Percentiles rank a stretch among this genome's conserved stretches.
Evolutionary conservation across 1,139 yeast genomes (phyloP).

Genomic region (Saccharomyces hybrid): DNA sequence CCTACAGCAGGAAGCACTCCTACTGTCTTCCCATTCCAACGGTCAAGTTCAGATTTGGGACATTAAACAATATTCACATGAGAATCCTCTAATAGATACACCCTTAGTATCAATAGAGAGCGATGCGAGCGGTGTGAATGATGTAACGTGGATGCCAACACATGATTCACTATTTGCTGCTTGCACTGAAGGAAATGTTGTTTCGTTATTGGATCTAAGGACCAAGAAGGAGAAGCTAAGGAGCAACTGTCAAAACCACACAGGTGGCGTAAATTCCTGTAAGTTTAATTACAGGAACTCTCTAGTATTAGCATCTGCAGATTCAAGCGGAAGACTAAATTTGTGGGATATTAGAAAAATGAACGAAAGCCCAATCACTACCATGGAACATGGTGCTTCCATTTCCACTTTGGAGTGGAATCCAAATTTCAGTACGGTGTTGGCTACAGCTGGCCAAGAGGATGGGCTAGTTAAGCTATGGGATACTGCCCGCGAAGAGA

Average conservation of each 20-base stretch:
- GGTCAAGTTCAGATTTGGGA: slow-evolving; percentile 52
- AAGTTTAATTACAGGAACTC: slow-evolving; percentile 54
- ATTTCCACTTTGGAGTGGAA: slow-evolving; percentile 77
- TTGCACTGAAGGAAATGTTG: slow-evolving; percentile 50
- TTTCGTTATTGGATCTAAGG: slow-evolving; percentile 48
- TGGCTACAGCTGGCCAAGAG: slow-evolving; percentile 62
- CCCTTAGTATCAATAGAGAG: slow-evolving; percentile 11
- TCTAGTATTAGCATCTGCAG: slow-evolving; percentile 61
- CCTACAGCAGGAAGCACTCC: slow-evolving; percentile 40
- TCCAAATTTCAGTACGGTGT: slow-evolving; percentile 48
- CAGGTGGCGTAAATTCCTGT: slow-evolving; percentile 54
- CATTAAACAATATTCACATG: slow-evolving; percentile 30
- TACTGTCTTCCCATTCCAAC: slow-evolving; percentile 56
- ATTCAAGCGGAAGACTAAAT: slow-evolving; percentile 48
- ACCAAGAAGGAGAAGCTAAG: slow-evolving; percentile 12
- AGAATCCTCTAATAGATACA: slow-evolving; percentile 14
- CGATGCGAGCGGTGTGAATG: slow-evolving; percentile 46
- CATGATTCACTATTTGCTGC: slow-evolving; percentile 52
- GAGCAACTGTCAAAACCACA: slow-evolving; percentile 32
- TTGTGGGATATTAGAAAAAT: slow-evolving; percentile 65
- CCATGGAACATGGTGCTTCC: slow-evolving; percentile 45
- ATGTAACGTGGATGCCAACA: slow-evolving; percentile 50
- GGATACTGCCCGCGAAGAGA: slow-evolving; percentile 45
- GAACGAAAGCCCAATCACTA: slow-evolving; percentile 26
- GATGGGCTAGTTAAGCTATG: slow-evolving; percentile 68